Evolutionary conservation across 768 basidiomycete species (phyloP), one percentile per base, ranked within the genome.

Genomic region (Termitomyces sp.): DNA sequence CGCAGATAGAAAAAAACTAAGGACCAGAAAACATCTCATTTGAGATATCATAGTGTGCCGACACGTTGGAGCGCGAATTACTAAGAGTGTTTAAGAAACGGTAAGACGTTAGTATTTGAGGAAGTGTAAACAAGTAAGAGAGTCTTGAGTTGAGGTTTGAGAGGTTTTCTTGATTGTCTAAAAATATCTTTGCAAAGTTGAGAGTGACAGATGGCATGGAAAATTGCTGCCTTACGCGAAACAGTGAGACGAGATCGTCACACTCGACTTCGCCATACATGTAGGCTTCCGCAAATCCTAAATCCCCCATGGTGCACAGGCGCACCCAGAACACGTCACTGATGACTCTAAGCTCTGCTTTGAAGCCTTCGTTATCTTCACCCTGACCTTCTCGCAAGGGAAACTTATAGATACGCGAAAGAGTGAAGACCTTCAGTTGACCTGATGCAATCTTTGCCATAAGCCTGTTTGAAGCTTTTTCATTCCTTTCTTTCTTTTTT

Each of bases 241-340:
- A 90, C 0, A 89, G 70, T 3, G 79, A 72, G 4, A 83, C 77
- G n/a, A 92, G 76, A 64, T 88, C 81, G 57, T 83, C 79, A 55
- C 84, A 84, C 63, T 86, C 82, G 33, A 88, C 83, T 48, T 91
- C 88, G 7, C 88, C 87, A 57, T 83, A 84, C 89, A 92, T 91
- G 71, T 85, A 90, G 0, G 86, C 84, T 70, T 91, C 89, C 5
- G 85, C 79, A 64, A 91, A 89, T 3, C 88, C 89, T 47, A 91
- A 72, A 67, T 89, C 88, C 26, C 84, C 78, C 77, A 85, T 83
- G 8, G 77, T 68, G 57, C 79, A 80, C 14, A 86, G 72, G 0
- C 86, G 74, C 9, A 85, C 70, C 84, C 85, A 86, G 66, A 87
- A 86, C 12, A 73, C 69, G 62, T 84, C 80, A 60, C 75, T 79